Base-by-base conservation (phyloP, 2,329 filamentous ascomycete species). In the Xylaria sp. region DNA sequence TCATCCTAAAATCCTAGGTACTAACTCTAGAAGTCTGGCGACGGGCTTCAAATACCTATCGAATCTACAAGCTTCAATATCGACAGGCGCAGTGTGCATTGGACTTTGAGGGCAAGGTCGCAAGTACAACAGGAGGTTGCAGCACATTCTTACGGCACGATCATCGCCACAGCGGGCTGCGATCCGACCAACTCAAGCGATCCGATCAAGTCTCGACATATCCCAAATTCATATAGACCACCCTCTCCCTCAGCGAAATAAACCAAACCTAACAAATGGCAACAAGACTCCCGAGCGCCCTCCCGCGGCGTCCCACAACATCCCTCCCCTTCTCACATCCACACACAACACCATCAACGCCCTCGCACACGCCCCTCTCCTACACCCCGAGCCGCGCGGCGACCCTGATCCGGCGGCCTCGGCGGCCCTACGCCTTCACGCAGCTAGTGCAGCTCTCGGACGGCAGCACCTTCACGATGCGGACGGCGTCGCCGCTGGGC, bases 391-490 rank as follows among this genome's bases (percentile, higher is more conserved):
- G 90, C 79, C 91, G 94, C 69, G 89, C 94, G 79, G 96, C 96
- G 62, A 94, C 92, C 28, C 92, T 97, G 72, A 89, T 98, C 78
- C 88, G 88, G 71, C 93, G 96, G 18, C 94, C 94, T n/a, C 92
- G 94, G 78, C 90, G 94, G 6, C 95, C 96, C 51, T 98, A 98
- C 86, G 93, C 91, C 74, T 98, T 98, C 86, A 98, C 95, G n/a
- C 96, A 99, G 83, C 88, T 99, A 69, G 86, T 99, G 74, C 94
- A 94, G 63, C 91, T 98, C 72, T 93, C 92, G 49, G 96, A 99
- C 84, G 96, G 96, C 75, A 92, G 89, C 77, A 92, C 94, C 69
- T 98, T 89, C 82, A 90, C 91, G 58, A 86, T 90, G 77, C 92
- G 92, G 79, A 94, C 93, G 28, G 94, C 92, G 12, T 93, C 89